phyloP scores from a whole-genome alignment of 2,329 filamentous ascomycete genomes.

The Ustulina deusta region DNA sequence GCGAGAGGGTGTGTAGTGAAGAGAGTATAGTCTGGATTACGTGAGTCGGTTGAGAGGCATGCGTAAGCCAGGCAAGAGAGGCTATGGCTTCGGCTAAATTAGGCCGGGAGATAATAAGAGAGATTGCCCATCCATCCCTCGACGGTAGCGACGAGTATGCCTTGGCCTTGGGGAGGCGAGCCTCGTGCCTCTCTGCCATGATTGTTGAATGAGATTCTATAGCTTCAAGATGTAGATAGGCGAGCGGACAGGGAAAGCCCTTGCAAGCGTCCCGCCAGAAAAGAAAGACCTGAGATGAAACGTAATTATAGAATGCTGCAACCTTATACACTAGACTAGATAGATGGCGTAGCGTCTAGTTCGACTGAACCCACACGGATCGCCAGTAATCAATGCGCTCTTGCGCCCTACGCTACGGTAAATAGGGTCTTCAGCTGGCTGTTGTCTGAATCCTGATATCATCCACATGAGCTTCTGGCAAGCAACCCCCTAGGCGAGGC shows the following conservation, averaged over 20 bases:
- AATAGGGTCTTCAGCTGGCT: neutral
- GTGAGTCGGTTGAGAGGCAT: conserved; percentile 15
- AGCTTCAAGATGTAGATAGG: conserved; percentile 11
- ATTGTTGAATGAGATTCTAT: conserved; percentile 7
- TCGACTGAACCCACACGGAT: conserved; percentile 7
- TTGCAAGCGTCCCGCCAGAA: neutral
- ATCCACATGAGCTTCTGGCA: conserved; percentile 8
- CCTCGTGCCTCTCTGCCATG: neutral
- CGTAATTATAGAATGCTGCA: conserved; percentile 1
- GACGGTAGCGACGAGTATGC: neutral
- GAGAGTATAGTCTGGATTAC: conserved; percentile 18
- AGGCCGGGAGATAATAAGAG: conserved; percentile 1
- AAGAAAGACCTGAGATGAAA: conserved; percentile 12
- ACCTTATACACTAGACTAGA: conserved; percentile 2
- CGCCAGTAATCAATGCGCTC: conserved; percentile 8
- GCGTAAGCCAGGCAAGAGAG: conserved; percentile 8
- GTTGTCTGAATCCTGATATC: conserved; percentile 4
- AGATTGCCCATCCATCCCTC: neutral
- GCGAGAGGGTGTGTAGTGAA: conserved; percentile 33
- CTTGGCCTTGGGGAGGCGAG: neutral
- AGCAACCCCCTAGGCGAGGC: neutral
- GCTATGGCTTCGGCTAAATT: conserved; percentile 20
- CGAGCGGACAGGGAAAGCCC: neutral
- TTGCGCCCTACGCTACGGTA: neutral
- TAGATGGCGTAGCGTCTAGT: neutral